Base-by-base conservation (phyloP, 768 basidiomycete species). In the Boletus sp. region DNA sequence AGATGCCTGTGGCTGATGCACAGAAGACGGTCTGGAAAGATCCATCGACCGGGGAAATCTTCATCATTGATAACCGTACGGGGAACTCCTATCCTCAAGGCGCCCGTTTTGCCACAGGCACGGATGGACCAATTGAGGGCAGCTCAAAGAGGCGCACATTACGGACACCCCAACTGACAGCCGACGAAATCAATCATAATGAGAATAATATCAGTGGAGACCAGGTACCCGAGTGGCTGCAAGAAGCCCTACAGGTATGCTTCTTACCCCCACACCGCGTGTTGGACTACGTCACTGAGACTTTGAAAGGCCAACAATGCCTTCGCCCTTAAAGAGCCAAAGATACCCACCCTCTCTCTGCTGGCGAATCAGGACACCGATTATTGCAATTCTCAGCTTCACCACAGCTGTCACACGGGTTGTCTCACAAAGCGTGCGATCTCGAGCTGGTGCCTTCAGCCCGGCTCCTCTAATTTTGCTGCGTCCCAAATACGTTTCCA, bases 61-160 rank as follows among this genome's bases (percentile, higher is more conserved):
- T 85, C 64, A 55, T 81, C n/a, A 72, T 92, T 15, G 83, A 94
- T 65, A 66, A 70, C n/a, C 78, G 83, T 50, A 90, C 87, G 10
- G 89, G 89, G 10, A 84, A 90, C 67, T 90, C 87, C 8, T 77
- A 78, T 68, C 73, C 72, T 32, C 72, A 70, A 58, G 58, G 61
- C 28, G 59, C 59, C 36, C 58, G 40, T 56, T 62, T 40, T 51
- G 33, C 28, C 52, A 49, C 55, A 36, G 53, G 36, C 37, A 40
- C 40, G 42, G 50, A 59, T 48, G 55, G 29, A 49, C 56, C 54
- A 54, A 54, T 49, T 20, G 52, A 56, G 42, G 36, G 40, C 52
- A 46, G 24, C 40, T 51, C 55, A 28, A 55, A 48, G 39, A 62
- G 67, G 54, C 54, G 60, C 37, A 69, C 63, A 7, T 49, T 61